These are phyloP conservation scores for Elaeis guineensis DNA, from an alignment of 176 grass and related monocot species.

Conservation along the genomic window DNA sequence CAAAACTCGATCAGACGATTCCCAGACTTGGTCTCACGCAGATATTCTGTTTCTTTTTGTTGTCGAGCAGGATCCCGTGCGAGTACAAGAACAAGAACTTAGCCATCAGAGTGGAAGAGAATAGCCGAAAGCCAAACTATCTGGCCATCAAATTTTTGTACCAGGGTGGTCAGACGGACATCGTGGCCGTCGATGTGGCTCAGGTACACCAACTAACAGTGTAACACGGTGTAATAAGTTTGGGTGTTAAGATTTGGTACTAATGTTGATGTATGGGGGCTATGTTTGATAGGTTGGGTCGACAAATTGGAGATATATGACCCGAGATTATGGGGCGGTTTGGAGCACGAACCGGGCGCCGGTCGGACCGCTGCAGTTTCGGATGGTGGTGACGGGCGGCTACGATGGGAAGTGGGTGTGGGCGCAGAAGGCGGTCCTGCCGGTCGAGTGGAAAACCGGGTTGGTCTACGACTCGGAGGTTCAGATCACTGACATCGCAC, in stretches of 20 bases:
- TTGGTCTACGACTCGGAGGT: constrained; percentile 12
- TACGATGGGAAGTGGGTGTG: constrained; percentile 90
- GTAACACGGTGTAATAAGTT: too few species aligned
- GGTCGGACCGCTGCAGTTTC: constrained; percentile 68
- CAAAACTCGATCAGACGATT: too few species aligned
- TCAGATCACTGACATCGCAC: constrained; percentile 9
- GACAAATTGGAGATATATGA: constrained; percentile 75
- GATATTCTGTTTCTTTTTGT: not conserved
- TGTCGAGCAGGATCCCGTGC: constrained; percentile 55
- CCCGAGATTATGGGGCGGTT: constrained; percentile 57
- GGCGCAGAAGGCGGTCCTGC: constrained; percentile 2
- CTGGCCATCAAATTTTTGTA: constrained; percentile 71
- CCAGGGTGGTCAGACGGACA: constrained; percentile 97
- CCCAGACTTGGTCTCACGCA: too few species aligned
- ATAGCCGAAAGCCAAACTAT: constrained; percentile 32
- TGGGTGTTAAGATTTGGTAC: too few species aligned
- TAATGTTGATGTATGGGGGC: too few species aligned
- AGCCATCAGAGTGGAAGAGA: constrained; percentile 63
- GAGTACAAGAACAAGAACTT: constrained; percentile 64
- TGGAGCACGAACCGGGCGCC: constrained; percentile 78
- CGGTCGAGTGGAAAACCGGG: constrained; percentile 5
- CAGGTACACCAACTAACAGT: constrained; percentile 27
- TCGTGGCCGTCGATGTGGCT: constrained; percentile 80
- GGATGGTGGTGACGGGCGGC: constrained; percentile 78
- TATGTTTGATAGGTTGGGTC: constrained; percentile 39